Base-by-base conservation (phyloP, 495 filamentous ascomycete species). In the Platismatia glauca region DNA sequence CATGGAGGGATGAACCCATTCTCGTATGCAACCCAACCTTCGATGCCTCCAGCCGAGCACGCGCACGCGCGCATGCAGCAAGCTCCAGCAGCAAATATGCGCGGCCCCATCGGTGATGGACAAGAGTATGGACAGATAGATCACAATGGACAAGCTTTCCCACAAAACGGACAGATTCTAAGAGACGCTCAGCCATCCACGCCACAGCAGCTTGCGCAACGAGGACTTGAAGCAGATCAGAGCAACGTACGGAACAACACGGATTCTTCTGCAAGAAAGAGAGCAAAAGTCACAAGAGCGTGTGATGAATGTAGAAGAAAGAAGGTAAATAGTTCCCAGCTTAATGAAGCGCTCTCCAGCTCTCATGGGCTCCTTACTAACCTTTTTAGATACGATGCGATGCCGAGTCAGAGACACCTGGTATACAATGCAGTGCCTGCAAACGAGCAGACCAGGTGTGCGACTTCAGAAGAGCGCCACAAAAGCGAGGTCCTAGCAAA, bases 301-400 rank as follows among this genome's bases (percentile, higher is more conserved):
- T 97, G 93, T 66, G 93, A 97, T 73, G 93, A 97, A 70, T 97
- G 93, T 70, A 83, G 93, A 57, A 82, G 93, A 58, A 97, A 97
- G 73, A 97, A 97, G 81, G 85, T 87, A 76, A 27, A 67, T 65
- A 44, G 7, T 37, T 9, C 9, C 20, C n/a, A 18, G 13, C 33
- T 27, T 31, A 37, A 16, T 43, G 16, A 24, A 16, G 24, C 9
- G 48, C 48, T 41, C 11, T 18, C 52, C 22, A 31, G 57, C n/a
- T 38, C 55, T 37, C 18, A 20, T 58, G 39, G 39, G 34, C 52
- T 67, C 74, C 68, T 74, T 67, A 31, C 58, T 61, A 33, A 66
- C 20, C 44, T 41, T 7, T n/a, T 53, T 56, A 88, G 86, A 91
- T 97, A 66, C 89, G 91, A 69, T 97, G 93, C 68, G 92, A 97